Evolutionary conservation across 73 alveolate species (phyloP), one percentile per base, ranked within the genome.

Genomic region (Halteria grandinella): DNA sequence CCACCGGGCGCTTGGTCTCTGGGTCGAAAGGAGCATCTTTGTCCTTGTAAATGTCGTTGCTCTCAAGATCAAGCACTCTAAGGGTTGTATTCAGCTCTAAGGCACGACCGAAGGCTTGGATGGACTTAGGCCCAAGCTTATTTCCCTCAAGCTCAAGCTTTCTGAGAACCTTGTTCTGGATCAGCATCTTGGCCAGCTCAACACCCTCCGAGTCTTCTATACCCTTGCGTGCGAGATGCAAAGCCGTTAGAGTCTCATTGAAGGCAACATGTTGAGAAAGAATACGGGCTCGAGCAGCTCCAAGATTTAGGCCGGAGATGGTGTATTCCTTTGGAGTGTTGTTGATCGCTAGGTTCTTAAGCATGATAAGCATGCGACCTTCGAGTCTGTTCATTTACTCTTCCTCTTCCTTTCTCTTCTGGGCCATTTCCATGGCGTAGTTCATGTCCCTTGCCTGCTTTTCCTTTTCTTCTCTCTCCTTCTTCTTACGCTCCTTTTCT

Each of bases 121-220:
- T 94, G 20, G 92, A 71, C 58, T 71, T 29, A 17, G 93, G 94
- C 0, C 96, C 96, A 4, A 89, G 66, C 23, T 85, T 50, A 71
- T 89, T 89, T 12, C 96, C 96, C 72, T 89, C 96, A 41, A 89
- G 74, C 66, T 89, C 96, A 23, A 89, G 83, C 69, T 89, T 89
- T 44, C 90, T 49, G 20, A 89, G 57, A 51, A 49, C 44, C 57
- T 85, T 84, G 66, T 89, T 85, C 27, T 80, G 60, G 39, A 53
- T 48, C 17, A 89, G 64, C 96, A 89, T 89, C 43, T 66, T 76
- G 8, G 96, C 96, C 18, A 89, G 27, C 54, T 55, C 81, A 24
- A 3, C 27, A 7, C 93, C 96, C 66, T 89, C 93, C 12, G 81
- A 75, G 50, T 89, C 96, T 23, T 55, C 71, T 18, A 88, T 83